Evolutionary conservation across 208 protist species (phyloP).

Genomic region (Acanthamoeba royreba): DNA sequence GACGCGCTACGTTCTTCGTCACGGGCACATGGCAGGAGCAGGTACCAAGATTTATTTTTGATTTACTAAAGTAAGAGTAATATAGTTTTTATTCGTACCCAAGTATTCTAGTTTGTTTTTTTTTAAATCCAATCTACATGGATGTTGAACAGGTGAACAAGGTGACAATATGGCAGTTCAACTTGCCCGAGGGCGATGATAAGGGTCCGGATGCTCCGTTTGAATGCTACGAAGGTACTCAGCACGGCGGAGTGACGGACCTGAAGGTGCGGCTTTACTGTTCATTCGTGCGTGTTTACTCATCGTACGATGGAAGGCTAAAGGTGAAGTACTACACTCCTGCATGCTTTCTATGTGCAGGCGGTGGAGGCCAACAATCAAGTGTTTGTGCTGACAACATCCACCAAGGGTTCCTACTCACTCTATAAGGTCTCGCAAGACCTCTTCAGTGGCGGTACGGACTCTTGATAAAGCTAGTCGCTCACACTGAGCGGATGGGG

Average conservation of each 20-base stretch:
- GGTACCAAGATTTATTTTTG: neutral
- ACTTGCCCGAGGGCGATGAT: neutral
- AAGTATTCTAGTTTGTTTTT: neutral
- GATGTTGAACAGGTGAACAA: slow-evolving; percentile 7
- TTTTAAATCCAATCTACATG: too few species aligned
- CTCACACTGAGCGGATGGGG: too few species aligned
- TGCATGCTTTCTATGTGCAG: neutral
- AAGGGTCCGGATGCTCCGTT: neutral
- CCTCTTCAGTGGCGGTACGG: neutral
- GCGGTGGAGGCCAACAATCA: neutral
- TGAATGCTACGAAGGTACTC: neutral
- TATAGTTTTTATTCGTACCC: too few species aligned
- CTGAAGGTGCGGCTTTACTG: neutral
- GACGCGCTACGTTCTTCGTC: neutral
- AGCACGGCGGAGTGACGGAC: neutral
- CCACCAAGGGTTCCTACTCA: neutral
- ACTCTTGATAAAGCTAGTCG: neutral
- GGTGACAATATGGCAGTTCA: neutral
- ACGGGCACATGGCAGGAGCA: neutral
- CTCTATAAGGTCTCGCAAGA: neutral
- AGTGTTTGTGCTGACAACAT: neutral
- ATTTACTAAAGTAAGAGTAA: neutral
- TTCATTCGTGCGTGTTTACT: neutral
- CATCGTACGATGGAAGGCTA: too few species aligned
- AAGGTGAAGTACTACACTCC: neutral